Evolutionary conservation across 2,329 filamentous ascomycete species (phyloP), one percentile per base, ranked within the genome.

Genomic region (Sphaerulina populicola): DNA sequence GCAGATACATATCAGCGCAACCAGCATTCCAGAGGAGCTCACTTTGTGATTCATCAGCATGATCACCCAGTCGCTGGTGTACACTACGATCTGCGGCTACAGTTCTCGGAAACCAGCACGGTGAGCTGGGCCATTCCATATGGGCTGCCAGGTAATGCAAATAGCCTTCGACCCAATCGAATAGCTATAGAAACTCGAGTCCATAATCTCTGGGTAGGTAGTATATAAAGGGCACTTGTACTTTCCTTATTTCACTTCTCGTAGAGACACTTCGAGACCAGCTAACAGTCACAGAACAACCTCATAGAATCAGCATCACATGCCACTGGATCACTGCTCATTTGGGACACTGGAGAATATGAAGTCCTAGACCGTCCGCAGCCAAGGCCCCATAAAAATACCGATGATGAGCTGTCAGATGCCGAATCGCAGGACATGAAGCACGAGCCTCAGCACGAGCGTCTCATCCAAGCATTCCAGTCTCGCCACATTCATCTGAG

Each of bases 21-120:
- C 56, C 64, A 71, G 44, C 67, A 73, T 51, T 49, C 63, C 0
- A 54, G 72, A 39, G 77, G 77, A 7, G 66, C 67, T 18, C 69
- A 72, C 35, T 87, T 86, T 61, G 78, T 87, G 46, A 75, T 87
- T 35, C 82, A 87, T 64, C 83, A 88, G 62, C 83, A 88, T 63
- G 82, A 86, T 61, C 83, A 87, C 62, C 84, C 83, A 1, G 65
- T 85, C 39, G 81, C 83, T 8, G 82, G 65, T 30, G 65, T 66
- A 9, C 66, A 68, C 31, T 68, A 87, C 69, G 84, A 87, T 65
- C 72, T 87, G 15, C 74, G 83, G 2, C 70, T 87, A 14, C 83
- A 87, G 64, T 83, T 86, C 63, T 86, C 83, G 29, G 73, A 75
- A 51, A 76, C 77, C 0, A 86, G 82, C 61, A 82, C 81, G 23